phyloP scores from a whole-genome alignment of 2,329 filamentous ascomycete genomes.

The Calonectria montana region DNA sequence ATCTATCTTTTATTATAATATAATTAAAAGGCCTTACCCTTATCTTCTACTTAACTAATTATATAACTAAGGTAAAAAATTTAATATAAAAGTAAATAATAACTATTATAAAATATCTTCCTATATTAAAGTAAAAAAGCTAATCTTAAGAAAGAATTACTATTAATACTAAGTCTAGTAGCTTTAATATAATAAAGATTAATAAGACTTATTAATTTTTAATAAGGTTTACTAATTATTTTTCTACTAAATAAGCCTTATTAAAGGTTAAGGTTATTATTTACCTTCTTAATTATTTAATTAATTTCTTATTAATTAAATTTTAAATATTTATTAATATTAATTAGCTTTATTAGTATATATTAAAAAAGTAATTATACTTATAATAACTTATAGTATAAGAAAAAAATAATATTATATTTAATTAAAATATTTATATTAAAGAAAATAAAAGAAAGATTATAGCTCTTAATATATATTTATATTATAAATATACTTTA shows the following conservation, averaged over 20 bases:
- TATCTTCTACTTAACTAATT: background rate
- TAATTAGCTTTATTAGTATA: no score
- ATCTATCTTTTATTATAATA: slow-evolving; percentile 4
- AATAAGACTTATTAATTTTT: no score
- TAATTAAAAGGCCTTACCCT: background rate
- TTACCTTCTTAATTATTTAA: background rate
- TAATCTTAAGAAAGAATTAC: no score
- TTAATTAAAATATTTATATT: background rate
- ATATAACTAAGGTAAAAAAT: background rate
- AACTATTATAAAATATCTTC: no score
- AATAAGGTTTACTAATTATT: background rate
- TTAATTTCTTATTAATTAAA: no score
- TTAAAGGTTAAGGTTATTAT: slow-evolving; percentile 4
- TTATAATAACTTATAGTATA: no score
- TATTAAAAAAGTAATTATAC: no score
- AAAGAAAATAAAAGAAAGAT: background rate
- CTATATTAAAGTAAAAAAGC: no score
- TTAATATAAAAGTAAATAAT: slow-evolving; percentile 7
- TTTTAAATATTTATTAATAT: no score
- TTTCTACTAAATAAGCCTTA: background rate
- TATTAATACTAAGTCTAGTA: no score
- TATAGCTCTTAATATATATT: background rate
- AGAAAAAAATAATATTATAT: background rate
- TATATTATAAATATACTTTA: no score
- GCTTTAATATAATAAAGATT: no score